phyloP scores from a whole-genome alignment of 2,329 filamentous ascomycete genomes.

The Scytalidium sp. region DNA sequence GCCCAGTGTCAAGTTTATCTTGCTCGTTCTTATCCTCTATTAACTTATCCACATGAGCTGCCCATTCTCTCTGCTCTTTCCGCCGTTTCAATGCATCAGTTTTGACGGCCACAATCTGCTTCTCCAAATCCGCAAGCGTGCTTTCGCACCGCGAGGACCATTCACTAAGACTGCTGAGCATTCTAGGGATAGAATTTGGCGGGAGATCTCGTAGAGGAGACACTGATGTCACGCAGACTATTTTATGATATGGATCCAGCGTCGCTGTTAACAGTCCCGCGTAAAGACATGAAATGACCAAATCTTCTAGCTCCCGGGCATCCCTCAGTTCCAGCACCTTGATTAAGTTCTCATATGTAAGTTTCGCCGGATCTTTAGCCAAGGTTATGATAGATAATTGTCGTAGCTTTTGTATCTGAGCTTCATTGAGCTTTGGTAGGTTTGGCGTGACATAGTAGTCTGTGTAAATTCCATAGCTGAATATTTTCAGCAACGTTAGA shows the following conservation, averaged over 20 bases:
- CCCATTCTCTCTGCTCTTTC: conserved; percentile 31
- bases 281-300: conserved; percentile 87
- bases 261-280: conserved; percentile 77
- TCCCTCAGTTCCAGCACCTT: conserved; percentile 63
- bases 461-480: conserved; percentile 87
- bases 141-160: conserved; percentile 79
- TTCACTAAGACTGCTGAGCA: conserved; percentile 64
- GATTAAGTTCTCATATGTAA: conserved; percentile 72
- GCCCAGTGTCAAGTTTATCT: conserved; percentile 45
- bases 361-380: conserved; percentile 61
- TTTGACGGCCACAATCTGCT: conserved; percentile 68
- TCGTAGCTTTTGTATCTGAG: conserved; percentile 80
- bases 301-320: conserved; percentile 72
- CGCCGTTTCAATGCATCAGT: conserved; percentile 52
- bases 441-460: conserved; percentile 56
- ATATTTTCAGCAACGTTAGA: conserved; percentile 77
- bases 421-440: conserved; percentile 69
- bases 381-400: conserved; percentile 87
- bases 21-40: conserved; percentile 41
- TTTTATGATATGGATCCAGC: conserved; percentile 73
- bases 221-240: conserved; percentile 75
- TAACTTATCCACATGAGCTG: conserved; percentile 21
- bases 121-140: conserved; percentile 72
- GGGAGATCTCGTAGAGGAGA: conserved; percentile 83
- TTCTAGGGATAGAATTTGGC: conserved; percentile 65